Evolutionary conservation across 306 rosid genomes (phyloP), one percentile per base, ranked within the genome.

Genomic region (Gastrolobium villosum): DNA sequence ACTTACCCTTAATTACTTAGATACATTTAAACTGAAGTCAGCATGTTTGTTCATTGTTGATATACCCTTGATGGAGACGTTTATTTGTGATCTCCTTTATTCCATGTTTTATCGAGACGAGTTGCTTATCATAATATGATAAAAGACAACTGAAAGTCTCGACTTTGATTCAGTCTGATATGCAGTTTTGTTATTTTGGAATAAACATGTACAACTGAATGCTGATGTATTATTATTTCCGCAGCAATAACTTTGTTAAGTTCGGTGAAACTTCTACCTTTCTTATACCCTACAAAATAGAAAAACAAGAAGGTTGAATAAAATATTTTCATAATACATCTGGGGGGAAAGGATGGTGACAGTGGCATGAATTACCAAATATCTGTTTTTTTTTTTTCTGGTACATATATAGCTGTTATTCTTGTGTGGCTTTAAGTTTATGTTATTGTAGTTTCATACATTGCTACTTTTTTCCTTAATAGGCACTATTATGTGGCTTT

Each of bases 21-120:
- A 66, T 61, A 28, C 74, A 61, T 45, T 7, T 31, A 52, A 49
- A 10, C 56, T 63, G 41, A 74, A 62, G 61, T 68, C 6, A 63
- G 4, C 37, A 35, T 74, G 50, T 73, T 55, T 57, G 39, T 78
- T 62, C 59, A 20, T 61, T 43, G 83, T 72, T 73, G 81, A 61
- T 68, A 45, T 45, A 54, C 78, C 31, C 46, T 39, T 54, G 61
- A 72, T 30, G 60, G 59, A 31, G 11, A 20, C 72, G 65, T 72
- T 26, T 71, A 66, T 36, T 20, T 50, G 49, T 44, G 40, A 43
- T 65, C 2, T 56, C 28, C 8, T 55, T 54, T 37, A 55, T 61
- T 57, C 71, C 53, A 11, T 9, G 55, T 63, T 81, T 28, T 55
- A 75, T 62, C 66, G 40, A 55, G 11, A 11, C 10, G 52, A 26